These are phyloP conservation scores for Penicillium daleae DNA, from an alignment of 495 filamentous ascomycete species.

Conservation along the genomic window DNA sequence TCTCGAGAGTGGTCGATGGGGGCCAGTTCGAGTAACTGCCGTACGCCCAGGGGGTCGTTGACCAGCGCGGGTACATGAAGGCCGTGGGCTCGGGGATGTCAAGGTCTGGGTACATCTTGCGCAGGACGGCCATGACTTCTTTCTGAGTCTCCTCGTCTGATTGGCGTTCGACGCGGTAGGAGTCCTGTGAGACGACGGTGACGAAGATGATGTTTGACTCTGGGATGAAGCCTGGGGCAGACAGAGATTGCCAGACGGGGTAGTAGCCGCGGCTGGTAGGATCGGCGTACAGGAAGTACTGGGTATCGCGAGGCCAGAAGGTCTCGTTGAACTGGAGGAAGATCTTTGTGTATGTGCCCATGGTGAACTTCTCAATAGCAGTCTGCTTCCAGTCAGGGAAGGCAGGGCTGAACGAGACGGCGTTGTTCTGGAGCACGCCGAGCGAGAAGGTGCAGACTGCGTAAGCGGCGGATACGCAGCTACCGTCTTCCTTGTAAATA, in stretches of 20 bases:
- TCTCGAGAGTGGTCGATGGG: constrained; percentile 63
- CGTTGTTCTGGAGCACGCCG: constrained; percentile 69
- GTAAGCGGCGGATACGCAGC: constrained; percentile 64
- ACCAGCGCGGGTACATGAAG: constrained; percentile 76
- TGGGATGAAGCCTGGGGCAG: constrained; percentile 60
- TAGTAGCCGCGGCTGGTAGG: constrained; percentile 66
- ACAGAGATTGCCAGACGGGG: constrained; percentile 72
- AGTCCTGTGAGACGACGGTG: constrained; percentile 63
- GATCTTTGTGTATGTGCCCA: constrained; percentile 81
- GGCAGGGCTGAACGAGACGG: constrained; percentile 61
- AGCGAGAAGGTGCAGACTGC: constrained; percentile 64
- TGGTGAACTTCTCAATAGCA: constrained; percentile 67
- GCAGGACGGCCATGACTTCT: constrained; percentile 64
- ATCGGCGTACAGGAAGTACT: constrained; percentile 75
- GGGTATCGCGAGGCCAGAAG: constrained; percentile 69
- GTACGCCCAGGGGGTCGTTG: constrained; percentile 63
- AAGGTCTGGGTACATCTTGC: constrained; percentile 65
- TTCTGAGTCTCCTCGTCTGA: constrained; percentile 61
- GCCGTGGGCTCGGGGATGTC: constrained; percentile 67
- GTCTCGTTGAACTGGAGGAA: constrained; percentile 73
- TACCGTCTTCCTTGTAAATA: constrained; percentile 57
- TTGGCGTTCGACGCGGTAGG: constrained; percentile 68
- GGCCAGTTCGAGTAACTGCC: constrained; percentile 81
- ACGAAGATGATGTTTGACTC: constrained; percentile 71
- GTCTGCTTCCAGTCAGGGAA: constrained; percentile 70